Conservation (phyloP, 805 yeast species). For the Candida tibetensis region DNA sequence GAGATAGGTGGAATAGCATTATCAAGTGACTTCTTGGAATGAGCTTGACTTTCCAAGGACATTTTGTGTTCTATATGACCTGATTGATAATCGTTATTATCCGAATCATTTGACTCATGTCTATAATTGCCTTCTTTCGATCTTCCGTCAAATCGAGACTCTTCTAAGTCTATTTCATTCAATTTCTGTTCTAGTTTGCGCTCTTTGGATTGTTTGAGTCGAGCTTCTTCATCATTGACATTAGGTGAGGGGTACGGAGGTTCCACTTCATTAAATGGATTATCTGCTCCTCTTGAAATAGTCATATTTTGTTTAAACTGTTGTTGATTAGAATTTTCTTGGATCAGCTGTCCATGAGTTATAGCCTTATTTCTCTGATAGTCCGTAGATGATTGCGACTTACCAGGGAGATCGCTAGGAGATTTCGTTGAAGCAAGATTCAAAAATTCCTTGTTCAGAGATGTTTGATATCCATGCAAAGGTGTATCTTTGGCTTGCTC, state of each 20-base stretch:
- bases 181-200: conserved; percentile 1
- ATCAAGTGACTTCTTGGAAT: conserved; percentile 6
- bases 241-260: conserved; percentile 2
- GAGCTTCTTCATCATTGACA: background rate
- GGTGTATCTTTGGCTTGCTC: background rate
- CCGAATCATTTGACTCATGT: background rate
- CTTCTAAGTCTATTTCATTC: conserved; percentile 4
- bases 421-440: background rate
- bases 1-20: conserved; percentile 7
- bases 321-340: background rate
- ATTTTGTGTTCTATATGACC: background rate
- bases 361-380: background rate
- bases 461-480: background rate
- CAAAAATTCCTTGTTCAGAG: background rate
- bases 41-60: conserved; percentile 1
- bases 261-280: background rate
- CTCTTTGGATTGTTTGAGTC: background rate
- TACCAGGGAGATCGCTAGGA: too few relatives aligned
- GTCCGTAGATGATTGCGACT: background rate
- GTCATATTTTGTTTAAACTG: background rate
- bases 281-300: background rate
- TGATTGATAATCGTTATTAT: background rate
- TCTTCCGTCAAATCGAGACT: background rate
- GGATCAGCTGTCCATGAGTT: background rate
- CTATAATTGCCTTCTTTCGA: background rate